Evolutionary conservation across 306 rosid genomes (phyloP), one percentile per base, ranked within the genome.

Genomic region (Rosa lucieae): DNA sequence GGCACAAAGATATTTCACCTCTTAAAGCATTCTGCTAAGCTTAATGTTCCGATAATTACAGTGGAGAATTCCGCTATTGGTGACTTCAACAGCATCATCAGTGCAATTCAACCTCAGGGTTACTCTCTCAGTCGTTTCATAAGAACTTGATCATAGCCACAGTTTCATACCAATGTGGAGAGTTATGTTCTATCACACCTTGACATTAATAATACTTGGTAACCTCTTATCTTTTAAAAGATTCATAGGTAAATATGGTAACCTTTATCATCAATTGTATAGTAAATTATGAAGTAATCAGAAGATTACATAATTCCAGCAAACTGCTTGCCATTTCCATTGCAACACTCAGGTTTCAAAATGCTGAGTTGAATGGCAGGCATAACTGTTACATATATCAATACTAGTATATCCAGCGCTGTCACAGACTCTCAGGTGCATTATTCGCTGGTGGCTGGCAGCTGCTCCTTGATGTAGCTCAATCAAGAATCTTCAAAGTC

Each of bases 321-420:
- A 70, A 73, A 77, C 43, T 56, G 65, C 44, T 70, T 78, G 72
- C 84, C 79, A 81, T 74, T 73, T 77, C 79, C 83, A 82, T 59
- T 72, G 61, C 74, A 43, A 68, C 66, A 84, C 89, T 81, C 82
- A 68, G 84, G 84, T 84, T 81, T 69, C 63, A 73, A 84, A 87
- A 67, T 61, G 67, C 84, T 81, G 87, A 82, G 90, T 69, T 67
- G 77, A 75, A 78, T 37, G 74, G 76, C 42, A 81, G 70, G 74
- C 79, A 77, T 78, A 48, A 70, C 53, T 17, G 26, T 42, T 67
- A 55, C 69, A 72, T 20, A 51, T 83, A 76, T 47, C 26, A 44
- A 62, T 29, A 46, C 52, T 74, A 67, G 11, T n/a, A 47, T 70
- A 42, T 72, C 48, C 44, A 44, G 70, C 17, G 35, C 70, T 53